These are phyloP conservation scores for Torulaspora indica DNA, from an alignment of 805 yeast species.

Conservation along the genomic window DNA sequence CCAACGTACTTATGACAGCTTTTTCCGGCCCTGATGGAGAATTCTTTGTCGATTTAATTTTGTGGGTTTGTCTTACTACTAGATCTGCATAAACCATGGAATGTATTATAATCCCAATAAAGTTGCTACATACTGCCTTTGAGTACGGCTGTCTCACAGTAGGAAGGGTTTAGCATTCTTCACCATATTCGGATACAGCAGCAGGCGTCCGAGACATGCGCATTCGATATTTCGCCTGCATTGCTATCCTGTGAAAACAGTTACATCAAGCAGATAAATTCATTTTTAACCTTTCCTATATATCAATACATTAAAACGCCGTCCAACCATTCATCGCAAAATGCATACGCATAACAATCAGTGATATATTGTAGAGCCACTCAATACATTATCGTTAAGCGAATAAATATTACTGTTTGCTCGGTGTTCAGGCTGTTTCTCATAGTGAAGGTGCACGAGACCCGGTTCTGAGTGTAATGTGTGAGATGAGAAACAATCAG, in stretches of 20 bases:
- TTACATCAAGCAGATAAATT: neutral
- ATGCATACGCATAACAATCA: neutral
- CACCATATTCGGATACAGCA: neutral
- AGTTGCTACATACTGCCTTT: neutral
- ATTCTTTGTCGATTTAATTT: neutral
- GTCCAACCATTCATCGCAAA: neutral
- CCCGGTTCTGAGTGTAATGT: constrained; percentile 12
- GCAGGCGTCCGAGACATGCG: neutral
- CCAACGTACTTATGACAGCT: neutral
- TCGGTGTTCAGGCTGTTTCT: constrained; percentile 3
- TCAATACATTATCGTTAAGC: constrained; percentile 13
- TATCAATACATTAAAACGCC: neutral
- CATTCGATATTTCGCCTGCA: neutral
- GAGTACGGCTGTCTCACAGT: neutral
- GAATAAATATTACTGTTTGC: constrained; percentile 15
- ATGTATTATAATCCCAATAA: constrained; percentile 5
- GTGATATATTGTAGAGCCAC: constrained; percentile 22
- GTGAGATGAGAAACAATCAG: constrained; percentile 13
- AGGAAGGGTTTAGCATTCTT: neutral
- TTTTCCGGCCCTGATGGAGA: neutral
- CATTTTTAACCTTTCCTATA: neutral
- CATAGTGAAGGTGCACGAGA: constrained; percentile 3
- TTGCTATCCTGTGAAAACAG: neutral
- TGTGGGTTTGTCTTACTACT: neutral
- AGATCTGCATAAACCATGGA: constrained; percentile 1